These are phyloP conservation scores for Talaromyces sp. DNA, from an alignment of 2,329 filamentous ascomycete genomes.

Conservation along the genomic window DNA sequence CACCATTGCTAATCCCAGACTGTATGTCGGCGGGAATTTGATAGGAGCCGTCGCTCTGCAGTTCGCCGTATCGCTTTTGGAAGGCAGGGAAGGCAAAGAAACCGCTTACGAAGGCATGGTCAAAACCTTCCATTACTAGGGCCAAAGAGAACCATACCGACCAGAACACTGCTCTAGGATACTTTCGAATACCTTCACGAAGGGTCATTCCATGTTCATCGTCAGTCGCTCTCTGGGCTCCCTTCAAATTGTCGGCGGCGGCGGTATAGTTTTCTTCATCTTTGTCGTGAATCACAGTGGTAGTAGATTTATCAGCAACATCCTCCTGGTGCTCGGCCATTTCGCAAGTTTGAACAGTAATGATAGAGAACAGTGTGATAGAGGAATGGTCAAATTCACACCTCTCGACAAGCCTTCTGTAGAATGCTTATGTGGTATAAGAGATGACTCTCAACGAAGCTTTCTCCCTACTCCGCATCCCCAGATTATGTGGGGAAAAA, in stretches of 20 bases:
- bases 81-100: slow-evolving; percentile 37
- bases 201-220: slow-evolving; percentile 18
- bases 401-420: not conserved
- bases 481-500: slow-evolving; percentile 8
- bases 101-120: slow-evolving; percentile 30
- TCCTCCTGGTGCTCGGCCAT: slow-evolving; percentile 21
- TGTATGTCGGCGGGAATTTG: slow-evolving; percentile 32
- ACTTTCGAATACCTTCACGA: slow-evolving; percentile 21
- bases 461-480: slow-evolving; percentile 12
- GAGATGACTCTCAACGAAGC: not conserved
- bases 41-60: slow-evolving; percentile 17
- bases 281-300: slow-evolving; percentile 12
- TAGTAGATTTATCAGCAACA: slow-evolving; percentile 8
- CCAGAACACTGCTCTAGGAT: slow-evolving; percentile 26
- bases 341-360: not conserved
- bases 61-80: slow-evolving; percentile 20
- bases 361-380: not conserved
- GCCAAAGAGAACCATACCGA: slow-evolving; percentile 24
- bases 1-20: slow-evolving; percentile 30
- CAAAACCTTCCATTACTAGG: slow-evolving; percentile 31
- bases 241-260: slow-evolving; percentile 12
- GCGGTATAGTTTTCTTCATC: slow-evolving; percentile 11
- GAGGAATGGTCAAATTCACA: not conserved
- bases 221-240: slow-evolving; percentile 18
- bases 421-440: not conserved